These are phyloP conservation scores for Aeminium ludgeri DNA, from an alignment of 495 filamentous ascomycete species.

Conservation along the genomic window DNA sequence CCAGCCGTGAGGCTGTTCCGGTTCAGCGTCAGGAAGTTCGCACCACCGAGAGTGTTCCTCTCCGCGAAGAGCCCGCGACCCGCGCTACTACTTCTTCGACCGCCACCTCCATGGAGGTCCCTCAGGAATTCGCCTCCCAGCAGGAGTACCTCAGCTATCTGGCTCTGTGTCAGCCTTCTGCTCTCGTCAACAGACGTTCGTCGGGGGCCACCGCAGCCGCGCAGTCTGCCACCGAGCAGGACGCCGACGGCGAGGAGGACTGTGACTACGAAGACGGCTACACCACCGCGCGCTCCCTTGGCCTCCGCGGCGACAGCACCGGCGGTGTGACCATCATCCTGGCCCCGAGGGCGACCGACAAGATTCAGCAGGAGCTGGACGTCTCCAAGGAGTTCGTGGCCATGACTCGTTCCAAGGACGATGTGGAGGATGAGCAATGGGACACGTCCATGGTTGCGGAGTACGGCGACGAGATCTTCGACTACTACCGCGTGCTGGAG, in stretches of 20 bases:
- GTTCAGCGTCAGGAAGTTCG: constrained; percentile 14
- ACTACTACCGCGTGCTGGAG: constrained; percentile 78
- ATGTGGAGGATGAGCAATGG: constrained; percentile 71
- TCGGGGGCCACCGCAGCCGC: too few species aligned
- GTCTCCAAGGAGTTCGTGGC: constrained; percentile 53
- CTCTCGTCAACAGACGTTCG: too few species aligned
- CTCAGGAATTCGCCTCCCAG: constrained; percentile 5
- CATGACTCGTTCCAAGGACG: constrained; percentile 37
- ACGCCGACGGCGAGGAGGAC: constrained; percentile 37
- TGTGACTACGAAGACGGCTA: constrained; percentile 73
- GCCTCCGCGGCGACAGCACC: constrained; percentile 57
- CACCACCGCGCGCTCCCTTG: constrained; percentile 55
- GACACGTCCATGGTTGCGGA: constrained; percentile 98
- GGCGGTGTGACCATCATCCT: constrained; percentile 53
- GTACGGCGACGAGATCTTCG: constrained; percentile 89
- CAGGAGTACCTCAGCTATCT: constrained; percentile 11
- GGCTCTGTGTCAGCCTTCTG: too few species aligned
- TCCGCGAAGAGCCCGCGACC: constrained; percentile 25
- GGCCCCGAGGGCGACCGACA: constrained; percentile 49
- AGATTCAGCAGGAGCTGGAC: constrained; percentile 48
- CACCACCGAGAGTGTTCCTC: constrained; percentile 22
- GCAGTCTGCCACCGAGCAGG: constrained; percentile 9
- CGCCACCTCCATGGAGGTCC: too few species aligned
- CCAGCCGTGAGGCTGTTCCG: too few species aligned
- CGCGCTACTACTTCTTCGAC: too few species aligned